Conservation (phyloP, 176 grass and related monocot genomes). For the Phyllostachys edulis region DNA sequence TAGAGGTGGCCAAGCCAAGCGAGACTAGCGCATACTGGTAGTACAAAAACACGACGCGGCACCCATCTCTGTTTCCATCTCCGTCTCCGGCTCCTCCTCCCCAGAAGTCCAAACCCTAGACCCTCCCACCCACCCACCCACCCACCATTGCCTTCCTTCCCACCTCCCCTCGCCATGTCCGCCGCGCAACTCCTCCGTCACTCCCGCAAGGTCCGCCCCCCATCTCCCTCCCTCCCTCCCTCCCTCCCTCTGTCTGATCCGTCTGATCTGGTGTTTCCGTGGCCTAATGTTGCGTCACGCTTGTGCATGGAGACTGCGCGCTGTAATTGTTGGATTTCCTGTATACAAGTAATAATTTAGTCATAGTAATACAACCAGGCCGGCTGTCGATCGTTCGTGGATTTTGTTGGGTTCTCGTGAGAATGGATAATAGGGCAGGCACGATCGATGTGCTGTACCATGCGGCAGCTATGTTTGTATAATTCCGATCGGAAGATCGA, state of each 20-base stretch:
- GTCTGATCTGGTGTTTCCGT: background rate
- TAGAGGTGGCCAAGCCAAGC: too few species aligned
- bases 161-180: slow-evolving; percentile 41
- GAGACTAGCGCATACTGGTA: too few species aligned
- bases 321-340: background rate
- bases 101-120: slow-evolving; percentile 24
- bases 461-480: background rate
- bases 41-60: background rate
- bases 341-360: too few species aligned
- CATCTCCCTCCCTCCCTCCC: too few species aligned
- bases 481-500: background rate
- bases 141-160: background rate
- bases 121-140: background rate
- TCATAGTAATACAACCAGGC: background rate
- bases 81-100: background rate
- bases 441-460: background rate
- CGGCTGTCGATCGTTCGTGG: background rate
- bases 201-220: slow-evolving; percentile 64
- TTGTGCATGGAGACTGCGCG: background rate
- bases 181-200: slow-evolving; percentile 65
- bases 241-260: background rate
- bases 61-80: background rate
- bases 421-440: background rate
- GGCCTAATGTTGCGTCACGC: background rate
- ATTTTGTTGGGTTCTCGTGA: background rate